A percentile compares a stretch with the other conserved stretches of the same genome.
phyloP scores from a whole-genome alignment of 331 rosid genomes.

The Quercus phellos region DNA sequence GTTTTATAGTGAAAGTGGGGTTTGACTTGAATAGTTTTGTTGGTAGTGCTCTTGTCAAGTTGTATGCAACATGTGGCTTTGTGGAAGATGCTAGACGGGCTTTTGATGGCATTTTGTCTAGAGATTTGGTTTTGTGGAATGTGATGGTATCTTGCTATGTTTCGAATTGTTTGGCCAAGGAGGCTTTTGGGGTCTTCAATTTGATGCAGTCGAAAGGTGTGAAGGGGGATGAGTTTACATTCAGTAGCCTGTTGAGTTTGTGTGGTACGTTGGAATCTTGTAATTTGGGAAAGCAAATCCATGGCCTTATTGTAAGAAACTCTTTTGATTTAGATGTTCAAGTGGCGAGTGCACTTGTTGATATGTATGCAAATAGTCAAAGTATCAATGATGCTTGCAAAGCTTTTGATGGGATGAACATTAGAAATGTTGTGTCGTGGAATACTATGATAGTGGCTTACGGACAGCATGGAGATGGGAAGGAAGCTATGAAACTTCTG shows the following conservation, averaged over 20 bases:
- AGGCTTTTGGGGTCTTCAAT: slow-evolving; percentile 40
- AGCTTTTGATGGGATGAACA: slow-evolving; percentile 38
- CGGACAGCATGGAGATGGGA: slow-evolving; percentile 47
- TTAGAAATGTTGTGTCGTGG: slow-evolving; percentile 61
- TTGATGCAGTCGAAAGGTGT: slow-evolving; percentile 40
- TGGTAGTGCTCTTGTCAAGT: slow-evolving; percentile 49
- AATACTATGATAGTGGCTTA: slow-evolving; percentile 61
- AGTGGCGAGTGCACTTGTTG: slow-evolving; percentile 59
- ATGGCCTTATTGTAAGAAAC: slow-evolving; percentile 37
- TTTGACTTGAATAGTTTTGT: slow-evolving; percentile 59
- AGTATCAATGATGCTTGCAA: slow-evolving; percentile 37
- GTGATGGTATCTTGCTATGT: slow-evolving; percentile 68
- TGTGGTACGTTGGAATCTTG: slow-evolving; percentile 28
- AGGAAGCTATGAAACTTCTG: slow-evolving; percentile 54
- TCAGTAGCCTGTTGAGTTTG: slow-evolving; percentile 52
- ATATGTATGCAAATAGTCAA: slow-evolving; percentile 53
- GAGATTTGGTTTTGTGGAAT: slow-evolving; percentile 74
- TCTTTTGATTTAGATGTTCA: slow-evolving; percentile 58
- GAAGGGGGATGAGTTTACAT: slow-evolving; percentile 63
- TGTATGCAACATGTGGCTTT: slow-evolving; percentile 52
- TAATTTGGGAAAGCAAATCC: slow-evolving; percentile 49
- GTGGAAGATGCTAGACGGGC: slow-evolving; percentile 49
- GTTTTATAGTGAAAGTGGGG: slow-evolving; percentile 49
- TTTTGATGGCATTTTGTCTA: slow-evolving; percentile 31
- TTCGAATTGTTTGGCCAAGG: slow-evolving; percentile 36